Evolutionary conservation across 2,329 filamentous ascomycete genomes (phyloP).

Genomic region (Daldinia sp.): DNA sequence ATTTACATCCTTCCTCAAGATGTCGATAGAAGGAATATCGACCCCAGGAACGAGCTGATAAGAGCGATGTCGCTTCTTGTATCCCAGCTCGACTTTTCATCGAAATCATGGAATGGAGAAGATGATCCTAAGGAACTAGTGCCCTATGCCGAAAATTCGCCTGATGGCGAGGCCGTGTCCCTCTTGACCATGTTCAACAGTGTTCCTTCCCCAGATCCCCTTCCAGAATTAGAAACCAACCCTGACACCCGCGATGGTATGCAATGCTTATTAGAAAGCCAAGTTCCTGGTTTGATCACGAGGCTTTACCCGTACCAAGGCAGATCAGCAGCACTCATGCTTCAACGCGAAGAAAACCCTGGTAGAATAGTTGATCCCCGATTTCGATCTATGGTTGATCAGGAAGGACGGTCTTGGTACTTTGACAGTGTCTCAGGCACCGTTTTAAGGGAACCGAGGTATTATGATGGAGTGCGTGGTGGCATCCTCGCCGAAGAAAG

Average conservation of each 20-base stretch:
- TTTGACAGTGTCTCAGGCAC: constrained; percentile 71
- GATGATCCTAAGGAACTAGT: constrained; percentile 21
- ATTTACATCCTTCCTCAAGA: constrained; percentile 74
- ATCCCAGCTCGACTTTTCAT: constrained; percentile 62
- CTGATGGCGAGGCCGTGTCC: constrained; percentile 55
- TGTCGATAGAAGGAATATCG: constrained; percentile 61
- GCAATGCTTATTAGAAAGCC: constrained; percentile 61
- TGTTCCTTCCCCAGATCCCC: constrained; percentile 72
- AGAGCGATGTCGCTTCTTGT: constrained; percentile 60
- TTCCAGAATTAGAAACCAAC: constrained; percentile 57
- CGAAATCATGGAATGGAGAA: constrained; percentile 63
- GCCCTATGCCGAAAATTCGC: constrained; percentile 39
- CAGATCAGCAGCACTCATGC: constrained; percentile 81
- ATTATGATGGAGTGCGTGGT: constrained; percentile 77
- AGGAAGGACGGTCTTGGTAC: constrained; percentile 71
- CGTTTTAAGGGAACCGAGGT: constrained; percentile 70
- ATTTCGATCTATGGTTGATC: constrained; percentile 66
- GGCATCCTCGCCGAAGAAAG: constrained; percentile 82
- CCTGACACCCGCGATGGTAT: constrained; percentile 62
- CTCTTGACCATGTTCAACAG: constrained; percentile 78
- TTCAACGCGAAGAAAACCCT: constrained; percentile 78
- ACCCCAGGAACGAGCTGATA: constrained; percentile 57
- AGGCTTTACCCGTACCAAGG: constrained; percentile 80
- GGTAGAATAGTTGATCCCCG: constrained; percentile 76
- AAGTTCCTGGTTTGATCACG: constrained; percentile 67